phyloP scores from a whole-genome alignment of 1,284 basidiomycete species.

The Tylopilus orsonianus region DNA sequence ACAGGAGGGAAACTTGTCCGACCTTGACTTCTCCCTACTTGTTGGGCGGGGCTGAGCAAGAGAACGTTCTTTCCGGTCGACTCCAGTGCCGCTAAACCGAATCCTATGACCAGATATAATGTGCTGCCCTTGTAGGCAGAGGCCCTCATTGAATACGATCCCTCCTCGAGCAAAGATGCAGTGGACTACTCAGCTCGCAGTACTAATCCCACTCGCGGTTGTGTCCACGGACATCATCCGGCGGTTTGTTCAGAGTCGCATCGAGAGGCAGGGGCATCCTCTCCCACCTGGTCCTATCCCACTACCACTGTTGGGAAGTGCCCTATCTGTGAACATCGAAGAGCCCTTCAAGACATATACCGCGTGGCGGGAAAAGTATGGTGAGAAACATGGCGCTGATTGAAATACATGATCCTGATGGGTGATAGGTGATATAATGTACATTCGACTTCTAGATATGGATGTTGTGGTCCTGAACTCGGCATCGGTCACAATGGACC shows the following conservation, averaged over 20 bases:
- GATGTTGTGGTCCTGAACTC: slow-evolving; percentile 15
- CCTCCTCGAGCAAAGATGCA: no score
- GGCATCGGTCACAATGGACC: background rate
- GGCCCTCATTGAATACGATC: background rate
- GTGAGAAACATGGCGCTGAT: slow-evolving; percentile 1
- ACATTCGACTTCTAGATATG: slow-evolving; percentile 10
- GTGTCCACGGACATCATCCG: background rate
- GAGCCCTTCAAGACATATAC: slow-evolving; percentile 16
- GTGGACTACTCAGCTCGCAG: background rate
- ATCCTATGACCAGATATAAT: slow-evolving; percentile 6
- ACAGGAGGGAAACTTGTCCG: no score
- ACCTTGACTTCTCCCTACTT: no score
- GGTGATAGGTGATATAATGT: slow-evolving; percentile 13
- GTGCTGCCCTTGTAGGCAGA: background rate
- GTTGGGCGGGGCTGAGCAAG: background rate
- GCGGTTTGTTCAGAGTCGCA: background rate
- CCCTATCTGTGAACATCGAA: slow-evolving; percentile 1
- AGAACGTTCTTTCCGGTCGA: background rate
- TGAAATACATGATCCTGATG: background rate
- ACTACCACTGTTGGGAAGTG: slow-evolving; percentile 15
- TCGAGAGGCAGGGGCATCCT: background rate
- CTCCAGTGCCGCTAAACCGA: background rate
- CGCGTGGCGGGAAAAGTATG: slow-evolving; percentile 14
- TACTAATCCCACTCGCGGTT: background rate
- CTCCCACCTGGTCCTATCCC: slow-evolving; percentile 12